Conservation (phyloP, 2,329 filamentous ascomycete genomes). For the Lasiodiplodia gonubiensis region DNA sequence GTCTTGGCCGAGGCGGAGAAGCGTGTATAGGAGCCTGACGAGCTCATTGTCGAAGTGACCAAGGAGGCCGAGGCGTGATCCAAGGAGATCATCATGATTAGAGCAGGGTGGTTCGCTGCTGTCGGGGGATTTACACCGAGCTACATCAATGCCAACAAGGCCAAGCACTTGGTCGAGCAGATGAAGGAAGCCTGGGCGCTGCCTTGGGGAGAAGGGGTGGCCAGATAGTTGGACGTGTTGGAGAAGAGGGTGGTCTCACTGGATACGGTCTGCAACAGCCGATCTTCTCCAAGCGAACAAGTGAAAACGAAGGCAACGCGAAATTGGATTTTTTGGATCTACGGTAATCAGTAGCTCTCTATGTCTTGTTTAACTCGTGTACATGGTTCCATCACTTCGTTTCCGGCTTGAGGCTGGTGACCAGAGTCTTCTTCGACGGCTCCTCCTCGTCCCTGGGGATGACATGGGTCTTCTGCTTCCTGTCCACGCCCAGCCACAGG, state of each 20-base stretch:
- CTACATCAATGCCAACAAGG: not conserved
- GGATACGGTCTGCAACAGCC: not conserved
- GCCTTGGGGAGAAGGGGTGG: not conserved
- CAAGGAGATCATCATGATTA: not conserved
- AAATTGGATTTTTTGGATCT: not conserved
- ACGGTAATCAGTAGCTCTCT: not conserved
- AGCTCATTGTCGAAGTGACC: not conserved
- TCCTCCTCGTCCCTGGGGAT: not conserved
- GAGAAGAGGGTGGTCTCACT: not conserved
- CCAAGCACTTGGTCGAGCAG: not conserved
- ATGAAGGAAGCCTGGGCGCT: not conserved
- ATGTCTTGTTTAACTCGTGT: not conserved
- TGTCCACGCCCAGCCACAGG: slow-evolving; percentile 19
- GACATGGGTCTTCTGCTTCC: slow-evolving; percentile 6
- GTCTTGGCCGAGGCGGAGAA: not conserved
- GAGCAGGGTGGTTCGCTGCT: slow-evolving; percentile 1
- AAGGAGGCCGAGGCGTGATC: slow-evolving; percentile 3
- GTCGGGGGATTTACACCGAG: slow-evolving; percentile 2
- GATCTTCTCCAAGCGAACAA: not conserved
- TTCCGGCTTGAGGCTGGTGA: not conserved
- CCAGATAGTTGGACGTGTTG: not conserved
- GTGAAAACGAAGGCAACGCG: not conserved
- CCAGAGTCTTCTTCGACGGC: not conserved
- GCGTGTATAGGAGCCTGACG: not conserved
- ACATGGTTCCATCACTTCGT: not conserved